Base-by-base conservation (phyloP, 345 rosid genomes). In the Melaleuca alternifolia region DNA sequence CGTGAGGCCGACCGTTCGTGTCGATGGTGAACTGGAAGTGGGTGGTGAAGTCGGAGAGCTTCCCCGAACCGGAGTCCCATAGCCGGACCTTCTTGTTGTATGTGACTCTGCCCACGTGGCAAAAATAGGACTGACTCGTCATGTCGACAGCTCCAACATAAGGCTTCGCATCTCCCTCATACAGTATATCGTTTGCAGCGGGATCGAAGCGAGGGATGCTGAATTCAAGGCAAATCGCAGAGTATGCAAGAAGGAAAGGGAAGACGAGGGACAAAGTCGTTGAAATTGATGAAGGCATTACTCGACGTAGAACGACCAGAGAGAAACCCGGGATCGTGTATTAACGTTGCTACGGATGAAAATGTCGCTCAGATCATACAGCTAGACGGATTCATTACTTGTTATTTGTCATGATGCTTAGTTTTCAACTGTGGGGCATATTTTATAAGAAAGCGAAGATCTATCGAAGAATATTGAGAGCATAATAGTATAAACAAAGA, bases 21-120 rank as follows among this genome's bases (percentile, higher is more conserved):
- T 87, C 86, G 7, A 90, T 83, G 53, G 28, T 61, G 85, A 91
- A 46, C 10, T 88, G 54, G 86, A 88, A 89, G 26, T 86, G 83
- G 71, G 90, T 71, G n/a, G 46, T 87, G 90, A 93, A 93, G 15
- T 90, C 88, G 1, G 88, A 11, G 51, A 91, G 81, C 44, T 83
- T 61, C 2, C 75, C 57, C 9, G 88, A 84, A 5, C 24, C 16
- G 2, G 88, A 85, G 24, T 91, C 83, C 93, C 91, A 90, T 20
- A 88, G 82, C 6, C 82, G 84, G 52, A 90, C 57, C 23, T 52
- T 79, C 21, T 82, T 77, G 7, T 85, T 85, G n/a, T 87, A 90
- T 14, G 87, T 87, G 54, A 83, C 90, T 50, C 88, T 54, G 15
- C 91, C 92, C 30, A 86, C 86, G 20, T 89, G 90, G 20, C 71